Percentiles rank a stretch among this genome's conserved stretches.
phyloP scores from a whole-genome alignment of 2,329 filamentous ascomycete genomes.

The Biscogniauxia mediterranea region DNA sequence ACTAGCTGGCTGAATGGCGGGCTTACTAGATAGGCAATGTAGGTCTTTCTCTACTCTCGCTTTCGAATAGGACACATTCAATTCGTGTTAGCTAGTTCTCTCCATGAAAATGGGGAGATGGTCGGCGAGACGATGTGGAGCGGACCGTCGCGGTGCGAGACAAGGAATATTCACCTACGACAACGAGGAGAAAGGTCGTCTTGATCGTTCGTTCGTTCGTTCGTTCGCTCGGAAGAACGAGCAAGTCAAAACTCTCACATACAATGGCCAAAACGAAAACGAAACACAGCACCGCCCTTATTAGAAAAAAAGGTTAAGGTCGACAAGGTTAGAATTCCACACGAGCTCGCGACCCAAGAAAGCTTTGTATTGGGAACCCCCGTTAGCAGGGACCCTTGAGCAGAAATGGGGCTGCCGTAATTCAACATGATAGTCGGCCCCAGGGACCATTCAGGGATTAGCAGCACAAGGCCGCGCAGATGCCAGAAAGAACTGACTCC shows the following conservation, averaged over 20 bases:
- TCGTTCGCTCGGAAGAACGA: neutral
- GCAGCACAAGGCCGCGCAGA: neutral
- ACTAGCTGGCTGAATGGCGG: too few relatives aligned
- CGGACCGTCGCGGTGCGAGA: neutral
- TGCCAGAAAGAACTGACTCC: neutral
- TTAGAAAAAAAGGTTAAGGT: neutral
- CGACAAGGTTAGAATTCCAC: neutral
- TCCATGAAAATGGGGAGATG: neutral
- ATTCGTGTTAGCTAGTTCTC: neutral
- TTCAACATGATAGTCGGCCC: neutral
- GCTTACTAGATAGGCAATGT: too few relatives aligned
- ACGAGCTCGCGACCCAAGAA: neutral
- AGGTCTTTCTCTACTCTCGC: constrained; percentile 5
- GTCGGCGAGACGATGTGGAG: neutral
- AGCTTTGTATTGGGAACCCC: neutral
- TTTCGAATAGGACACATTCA: neutral
- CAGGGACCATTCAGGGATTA: neutral
- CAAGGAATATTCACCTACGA: neutral
- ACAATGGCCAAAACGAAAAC: neutral
- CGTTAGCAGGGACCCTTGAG: neutral
- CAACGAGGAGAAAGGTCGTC: neutral
- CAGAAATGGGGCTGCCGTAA: neutral
- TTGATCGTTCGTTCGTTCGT: neutral
- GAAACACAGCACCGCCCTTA: neutral
- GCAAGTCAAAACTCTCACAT: neutral